Conservation (phyloP, 176 grass and related monocot genomes). For the maize (Zea mays) region DNA sequence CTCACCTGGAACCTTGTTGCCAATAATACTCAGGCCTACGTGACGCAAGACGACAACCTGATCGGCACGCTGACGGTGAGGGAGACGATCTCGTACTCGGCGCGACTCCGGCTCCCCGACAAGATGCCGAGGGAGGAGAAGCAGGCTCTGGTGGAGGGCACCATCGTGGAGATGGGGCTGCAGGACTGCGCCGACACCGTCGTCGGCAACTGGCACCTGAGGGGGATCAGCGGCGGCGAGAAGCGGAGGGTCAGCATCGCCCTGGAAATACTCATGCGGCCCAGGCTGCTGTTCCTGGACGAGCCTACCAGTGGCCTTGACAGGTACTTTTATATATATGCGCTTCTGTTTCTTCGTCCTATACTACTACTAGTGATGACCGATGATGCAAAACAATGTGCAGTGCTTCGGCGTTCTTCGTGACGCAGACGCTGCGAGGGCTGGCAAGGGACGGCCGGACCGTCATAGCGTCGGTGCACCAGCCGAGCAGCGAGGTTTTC, state of each 20-base stretch:
- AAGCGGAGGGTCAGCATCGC: conserved; percentile 98
- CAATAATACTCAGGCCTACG: conserved; percentile 57
- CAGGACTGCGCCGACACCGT: conserved; percentile 92
- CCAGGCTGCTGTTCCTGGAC: conserved; percentile 88
- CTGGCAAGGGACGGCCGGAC: conserved; percentile 85
- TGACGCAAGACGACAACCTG: conserved; percentile 94
- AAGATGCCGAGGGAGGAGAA: conserved; percentile 91
- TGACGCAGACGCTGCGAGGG: conserved; percentile 84
- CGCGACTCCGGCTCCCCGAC: conserved; percentile 73
- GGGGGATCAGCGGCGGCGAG: conserved; percentile 90
- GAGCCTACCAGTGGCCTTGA: conserved; percentile 96
- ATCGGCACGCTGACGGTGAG: conserved; percentile 91
- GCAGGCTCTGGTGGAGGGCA: conserved; percentile 80
- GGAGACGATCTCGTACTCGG: conserved; percentile 92
- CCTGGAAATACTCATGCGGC: conserved; percentile 94
- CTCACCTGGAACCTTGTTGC: too few species aligned
- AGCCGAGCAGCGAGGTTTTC: conserved; percentile 97
- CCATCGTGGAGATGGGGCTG: conserved; percentile 97
- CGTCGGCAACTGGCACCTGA: conserved; percentile 93
- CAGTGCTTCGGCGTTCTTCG: conserved; percentile 96
- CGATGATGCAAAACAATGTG: too few species aligned
- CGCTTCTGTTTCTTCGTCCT: too few species aligned
- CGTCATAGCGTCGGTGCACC: conserved; percentile 85
- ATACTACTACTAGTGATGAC: too few species aligned
- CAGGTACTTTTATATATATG: conserved; percentile 36